phyloP scores from a whole-genome alignment of 805 yeast genomes.

The Candida ulmi region DNA sequence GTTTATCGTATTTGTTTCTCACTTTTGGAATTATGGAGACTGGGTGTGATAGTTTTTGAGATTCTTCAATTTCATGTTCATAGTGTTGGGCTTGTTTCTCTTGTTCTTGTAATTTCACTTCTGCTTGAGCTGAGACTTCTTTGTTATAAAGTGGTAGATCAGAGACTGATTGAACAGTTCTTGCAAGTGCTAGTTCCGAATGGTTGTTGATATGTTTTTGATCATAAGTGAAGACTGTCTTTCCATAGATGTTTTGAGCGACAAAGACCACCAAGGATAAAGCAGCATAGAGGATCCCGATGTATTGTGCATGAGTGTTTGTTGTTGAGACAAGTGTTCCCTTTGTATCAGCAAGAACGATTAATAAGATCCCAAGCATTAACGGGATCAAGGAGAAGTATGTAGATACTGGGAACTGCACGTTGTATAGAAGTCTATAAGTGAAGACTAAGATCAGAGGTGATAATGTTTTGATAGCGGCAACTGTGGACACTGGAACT shows the following conservation, averaged over 20 bases:
- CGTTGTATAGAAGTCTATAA: conserved; percentile 46
- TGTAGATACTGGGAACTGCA: conserved; percentile 43
- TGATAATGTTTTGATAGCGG: conserved; percentile 63
- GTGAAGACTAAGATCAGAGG: conserved; percentile 56
- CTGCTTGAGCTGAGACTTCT: neutral
- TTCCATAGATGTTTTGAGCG: conserved; percentile 81
- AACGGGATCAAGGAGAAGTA: conserved; percentile 48
- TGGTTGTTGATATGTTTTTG: conserved; percentile 19
- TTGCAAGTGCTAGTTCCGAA: conserved; percentile 17
- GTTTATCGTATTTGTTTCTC: conserved; percentile 60
- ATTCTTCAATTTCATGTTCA: conserved; percentile 11
- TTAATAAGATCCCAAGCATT: conserved; percentile 46
- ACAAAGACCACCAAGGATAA: conserved; percentile 72
- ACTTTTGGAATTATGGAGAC: conserved; percentile 11
- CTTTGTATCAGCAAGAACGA: conserved; percentile 26
- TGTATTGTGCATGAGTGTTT: conserved; percentile 35
- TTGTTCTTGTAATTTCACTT: conserved; percentile 9
- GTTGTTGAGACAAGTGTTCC: conserved; percentile 31
- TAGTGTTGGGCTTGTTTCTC: conserved; percentile 7
- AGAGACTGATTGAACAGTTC: neutral
- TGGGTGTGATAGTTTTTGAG: neutral
- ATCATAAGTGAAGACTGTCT: conserved; percentile 60
- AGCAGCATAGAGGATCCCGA: conserved; percentile 67
- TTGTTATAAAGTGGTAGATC: neutral
- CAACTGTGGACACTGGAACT: conserved; percentile 64